phyloP scores from a whole-genome alignment of 2,329 filamentous ascomycete species.

The Emmonsia crescens region DNA sequence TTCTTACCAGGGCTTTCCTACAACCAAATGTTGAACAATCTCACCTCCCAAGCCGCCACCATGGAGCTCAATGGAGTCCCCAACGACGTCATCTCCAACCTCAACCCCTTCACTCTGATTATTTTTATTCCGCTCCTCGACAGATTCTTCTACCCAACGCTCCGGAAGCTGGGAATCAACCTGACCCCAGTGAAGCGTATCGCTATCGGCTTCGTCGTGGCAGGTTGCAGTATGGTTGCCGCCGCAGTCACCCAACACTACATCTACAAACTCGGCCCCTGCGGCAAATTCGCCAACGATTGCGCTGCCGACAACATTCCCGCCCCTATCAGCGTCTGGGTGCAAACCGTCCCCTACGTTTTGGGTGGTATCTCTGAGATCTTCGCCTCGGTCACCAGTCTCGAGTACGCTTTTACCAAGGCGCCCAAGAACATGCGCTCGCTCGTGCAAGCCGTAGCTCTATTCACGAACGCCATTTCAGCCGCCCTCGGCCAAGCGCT shows the following conservation, averaged over 20 bases:
- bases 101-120: constrained; percentile 44
- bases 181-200: constrained; percentile 47
- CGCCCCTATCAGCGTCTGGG: constrained; percentile 55
- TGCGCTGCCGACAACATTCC: constrained; percentile 39
- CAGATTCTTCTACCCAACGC: constrained; percentile 40
- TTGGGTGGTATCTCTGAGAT: constrained; percentile 49
- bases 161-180: constrained; percentile 37
- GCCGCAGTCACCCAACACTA: constrained; percentile 41
- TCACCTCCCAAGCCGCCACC: constrained; percentile 46
- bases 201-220: constrained; percentile 40
- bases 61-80: constrained; percentile 43
- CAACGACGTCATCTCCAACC: constrained; percentile 46
- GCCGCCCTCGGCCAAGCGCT: constrained; percentile 61
- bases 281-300: constrained; percentile 45
- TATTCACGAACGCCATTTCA: constrained; percentile 61
- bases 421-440: constrained; percentile 71
- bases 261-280: constrained; percentile 51
- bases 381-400: constrained; percentile 49
- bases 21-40: constrained; percentile 46
- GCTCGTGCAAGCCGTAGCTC: constrained; percentile 57
- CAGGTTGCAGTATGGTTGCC: constrained; percentile 39
- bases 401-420: constrained; percentile 69
- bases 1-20: constrained; percentile 33
- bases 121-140: constrained; percentile 47
- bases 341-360: constrained; percentile 40